Conservation (phyloP, 306 rosid genomes). For the Ormosia semicastrata region DNA sequence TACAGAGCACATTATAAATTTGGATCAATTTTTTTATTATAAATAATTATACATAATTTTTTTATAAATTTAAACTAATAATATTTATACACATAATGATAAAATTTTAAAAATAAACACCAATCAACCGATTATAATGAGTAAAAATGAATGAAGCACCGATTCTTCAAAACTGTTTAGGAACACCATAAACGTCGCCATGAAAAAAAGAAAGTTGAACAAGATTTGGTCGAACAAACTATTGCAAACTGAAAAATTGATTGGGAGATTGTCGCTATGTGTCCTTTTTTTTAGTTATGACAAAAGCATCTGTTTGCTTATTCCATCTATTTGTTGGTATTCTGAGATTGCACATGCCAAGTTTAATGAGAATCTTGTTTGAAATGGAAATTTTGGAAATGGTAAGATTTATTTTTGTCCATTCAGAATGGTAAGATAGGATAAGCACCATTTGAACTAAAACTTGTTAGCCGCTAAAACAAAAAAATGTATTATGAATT, state of each 20-base stretch:
- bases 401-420: constrained; percentile 5
- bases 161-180: no score
- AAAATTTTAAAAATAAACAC: no score
- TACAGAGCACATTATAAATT: no score
- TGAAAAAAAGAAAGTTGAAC: background rate
- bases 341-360: background rate
- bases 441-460: background rate
- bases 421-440: constrained; percentile 6
- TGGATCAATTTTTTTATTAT: no score
- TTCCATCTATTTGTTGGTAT: constrained; percentile 13
- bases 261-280: background rate
- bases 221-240: background rate
- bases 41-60: no score
- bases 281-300: background rate
- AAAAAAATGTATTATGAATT: background rate
- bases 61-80: no score
- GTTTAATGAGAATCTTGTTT: background rate
- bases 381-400: background rate
- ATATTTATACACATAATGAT: no score
- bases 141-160: no score
- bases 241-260: constrained; percentile 12
- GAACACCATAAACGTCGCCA: no score
- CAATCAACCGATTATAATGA: no score
- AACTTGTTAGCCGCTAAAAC: background rate
- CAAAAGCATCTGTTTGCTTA: background rate